Evolutionary conservation across 352 stramenopile genomes (phyloP).

Genomic region (Phytophthora podocarpi): DNA sequence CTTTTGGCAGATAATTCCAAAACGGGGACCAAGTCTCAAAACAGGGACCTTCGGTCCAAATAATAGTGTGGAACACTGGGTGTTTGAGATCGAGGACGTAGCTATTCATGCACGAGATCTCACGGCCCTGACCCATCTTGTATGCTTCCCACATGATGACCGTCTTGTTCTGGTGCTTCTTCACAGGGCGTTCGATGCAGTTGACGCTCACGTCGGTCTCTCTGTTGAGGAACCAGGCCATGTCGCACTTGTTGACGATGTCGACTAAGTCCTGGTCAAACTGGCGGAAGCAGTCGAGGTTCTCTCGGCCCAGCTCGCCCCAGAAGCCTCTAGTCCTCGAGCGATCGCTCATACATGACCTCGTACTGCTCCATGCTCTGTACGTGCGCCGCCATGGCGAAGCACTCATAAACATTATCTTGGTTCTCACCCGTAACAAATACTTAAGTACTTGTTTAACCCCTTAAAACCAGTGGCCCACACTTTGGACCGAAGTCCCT

Average conservation of each 20-base stretch:
- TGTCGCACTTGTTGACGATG: conserved; percentile 89
- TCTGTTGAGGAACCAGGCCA: conserved; percentile 94
- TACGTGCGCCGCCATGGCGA: conserved; percentile 69
- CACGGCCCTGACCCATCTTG: conserved; percentile 88
- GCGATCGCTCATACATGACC: conserved; percentile 84
- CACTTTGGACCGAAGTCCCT: too few species aligned
- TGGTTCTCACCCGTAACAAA: too few species aligned
- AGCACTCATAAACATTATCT: too few species aligned
- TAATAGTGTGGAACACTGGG: too few species aligned
- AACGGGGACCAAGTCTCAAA: too few species aligned
- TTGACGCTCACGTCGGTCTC: conserved; percentile 96
- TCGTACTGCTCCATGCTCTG: conserved; percentile 82
- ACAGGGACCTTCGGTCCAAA: too few species aligned
- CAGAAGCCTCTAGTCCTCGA: conserved; percentile 93
- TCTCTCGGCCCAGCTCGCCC: conserved; percentile 86
- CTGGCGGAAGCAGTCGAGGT: conserved; percentile 94
- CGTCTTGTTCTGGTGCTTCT: conserved; percentile 77
- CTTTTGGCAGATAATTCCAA: too few species aligned
- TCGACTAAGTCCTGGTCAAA: conserved; percentile 91
- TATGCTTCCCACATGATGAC: conserved; percentile 98
- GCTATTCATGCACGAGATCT: conserved; percentile 59
- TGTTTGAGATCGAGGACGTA: too few species aligned
- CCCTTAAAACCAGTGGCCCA: too few species aligned
- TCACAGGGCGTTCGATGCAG: conserved; percentile 96
- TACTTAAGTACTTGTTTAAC: too few species aligned